Percentiles rank a stretch among this genome's conserved stretches.
Evolutionary conservation across 2,329 filamentous ascomycete species (phyloP).

Genomic region (Aspergillus sp.): DNA sequence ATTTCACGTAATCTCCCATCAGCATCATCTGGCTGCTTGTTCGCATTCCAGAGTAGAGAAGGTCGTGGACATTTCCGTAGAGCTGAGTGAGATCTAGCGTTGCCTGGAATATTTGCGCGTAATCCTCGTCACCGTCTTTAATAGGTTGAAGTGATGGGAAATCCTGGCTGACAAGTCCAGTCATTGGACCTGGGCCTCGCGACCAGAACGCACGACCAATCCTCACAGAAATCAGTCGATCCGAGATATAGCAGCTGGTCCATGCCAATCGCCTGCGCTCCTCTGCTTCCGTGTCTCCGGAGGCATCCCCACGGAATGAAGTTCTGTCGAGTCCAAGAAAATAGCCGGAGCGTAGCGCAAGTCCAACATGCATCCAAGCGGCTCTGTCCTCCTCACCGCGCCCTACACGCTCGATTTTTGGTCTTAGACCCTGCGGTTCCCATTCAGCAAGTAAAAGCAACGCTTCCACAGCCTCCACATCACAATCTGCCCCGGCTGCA

Average conservation of each 20-base stretch:
- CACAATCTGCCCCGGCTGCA: conserved; percentile 64
- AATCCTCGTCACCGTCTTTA: conserved; percentile 62
- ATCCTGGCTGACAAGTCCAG: conserved; percentile 63
- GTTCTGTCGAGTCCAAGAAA: conserved; percentile 69
- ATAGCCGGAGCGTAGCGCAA: conserved; percentile 68
- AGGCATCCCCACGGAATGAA: conserved; percentile 61
- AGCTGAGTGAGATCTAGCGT: conserved; percentile 70
- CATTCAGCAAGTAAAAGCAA: conserved; percentile 70
- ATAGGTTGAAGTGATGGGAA: conserved; percentile 65
- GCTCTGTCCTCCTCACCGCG: conserved; percentile 72
- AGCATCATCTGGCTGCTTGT: conserved; percentile 69
- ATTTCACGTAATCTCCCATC: conserved; percentile 71
- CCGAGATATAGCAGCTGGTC: conserved; percentile 68
- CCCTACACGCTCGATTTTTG: conserved; percentile 62
- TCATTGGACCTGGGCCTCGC: conserved; percentile 66
- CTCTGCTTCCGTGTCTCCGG: conserved; percentile 59
- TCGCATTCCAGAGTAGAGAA: conserved; percentile 69
- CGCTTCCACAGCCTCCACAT: conserved; percentile 70
- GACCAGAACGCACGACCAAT: conserved; percentile 74
- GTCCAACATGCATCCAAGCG: conserved; percentile 75
- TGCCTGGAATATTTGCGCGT: conserved; percentile 68
- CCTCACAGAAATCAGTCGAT: conserved; percentile 68
- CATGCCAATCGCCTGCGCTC: conserved; percentile 67
- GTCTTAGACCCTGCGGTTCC: conserved; percentile 65
- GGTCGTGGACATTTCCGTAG: conserved; percentile 72